These are phyloP conservation scores for Nyctanthes arbortristis DNA, from an alignment of 257 asterid genomes.

Conservation along the genomic window DNA sequence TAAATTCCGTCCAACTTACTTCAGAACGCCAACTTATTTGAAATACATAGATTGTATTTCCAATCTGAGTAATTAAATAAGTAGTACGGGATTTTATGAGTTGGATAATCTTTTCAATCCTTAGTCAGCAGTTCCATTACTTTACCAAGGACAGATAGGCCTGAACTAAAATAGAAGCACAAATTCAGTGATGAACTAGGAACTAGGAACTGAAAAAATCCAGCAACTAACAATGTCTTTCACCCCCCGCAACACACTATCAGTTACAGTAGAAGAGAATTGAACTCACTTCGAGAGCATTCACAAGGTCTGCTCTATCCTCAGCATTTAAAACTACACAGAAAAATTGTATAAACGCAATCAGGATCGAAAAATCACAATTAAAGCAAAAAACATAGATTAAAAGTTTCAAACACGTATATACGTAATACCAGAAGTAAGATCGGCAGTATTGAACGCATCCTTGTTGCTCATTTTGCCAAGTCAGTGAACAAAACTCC, in stretches of 20 bases:
- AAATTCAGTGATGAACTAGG: too few relatives aligned
- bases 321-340: constrained; percentile 59
- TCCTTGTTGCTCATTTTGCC: constrained; percentile 43
- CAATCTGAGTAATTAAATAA: too few relatives aligned
- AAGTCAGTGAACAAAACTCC: constrained; percentile 18
- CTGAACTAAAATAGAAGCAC: too few relatives aligned
- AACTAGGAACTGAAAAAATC: too few relatives aligned
- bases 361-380: background rate
- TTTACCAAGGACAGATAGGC: too few relatives aligned
- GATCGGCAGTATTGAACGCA: constrained; percentile 43
- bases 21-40: too few relatives aligned
- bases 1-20: too few relatives aligned
- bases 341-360: constrained; percentile 1
- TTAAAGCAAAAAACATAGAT: constrained; percentile 2
- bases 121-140: too few relatives aligned
- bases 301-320: constrained; percentile 68
- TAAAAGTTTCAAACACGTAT: background rate
- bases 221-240: too few relatives aligned
- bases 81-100: too few relatives aligned
- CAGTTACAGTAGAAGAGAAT: background rate
- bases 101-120: too few relatives aligned
- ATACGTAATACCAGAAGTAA: constrained; percentile 29
- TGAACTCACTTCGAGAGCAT: constrained; percentile 64
- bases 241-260: background rate
- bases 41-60: too few relatives aligned